These are phyloP conservation scores for Ceriops decandra DNA, from an alignment of 345 rosid species.

Conservation along the genomic window DNA sequence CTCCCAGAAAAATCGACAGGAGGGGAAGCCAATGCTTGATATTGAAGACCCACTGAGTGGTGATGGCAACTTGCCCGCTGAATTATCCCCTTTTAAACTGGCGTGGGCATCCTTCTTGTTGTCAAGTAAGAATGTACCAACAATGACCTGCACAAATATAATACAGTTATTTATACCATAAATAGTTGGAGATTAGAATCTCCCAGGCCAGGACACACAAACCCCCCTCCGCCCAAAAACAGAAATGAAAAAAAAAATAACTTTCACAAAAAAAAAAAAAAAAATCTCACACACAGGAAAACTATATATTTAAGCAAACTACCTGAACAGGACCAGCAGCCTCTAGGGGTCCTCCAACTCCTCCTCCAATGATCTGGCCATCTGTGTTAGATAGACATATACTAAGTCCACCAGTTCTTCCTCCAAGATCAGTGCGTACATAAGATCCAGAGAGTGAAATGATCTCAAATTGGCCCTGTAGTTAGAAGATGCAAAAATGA, in stretches of 20 bases:
- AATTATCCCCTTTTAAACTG: constrained; percentile 46
- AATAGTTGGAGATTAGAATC: background rate
- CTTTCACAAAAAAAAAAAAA: too few species aligned
- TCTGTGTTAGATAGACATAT: constrained; percentile 62
- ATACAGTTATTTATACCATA: background rate
- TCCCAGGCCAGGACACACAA: too few species aligned
- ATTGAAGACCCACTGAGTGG: constrained; percentile 44
- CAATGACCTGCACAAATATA: constrained; percentile 47
- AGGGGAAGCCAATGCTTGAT: constrained; percentile 43
- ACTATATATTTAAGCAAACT: background rate
- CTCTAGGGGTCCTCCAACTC: constrained; percentile 70
- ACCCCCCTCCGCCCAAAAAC: too few species aligned
- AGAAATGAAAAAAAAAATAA: too few species aligned
- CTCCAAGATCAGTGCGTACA: constrained; percentile 65
- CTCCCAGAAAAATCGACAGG: constrained; percentile 46
- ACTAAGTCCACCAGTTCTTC: constrained; percentile 82
- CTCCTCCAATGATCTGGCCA: constrained; percentile 93
- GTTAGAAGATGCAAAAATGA: too few species aligned
- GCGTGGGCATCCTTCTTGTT: constrained; percentile 35
- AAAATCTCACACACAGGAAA: background rate
- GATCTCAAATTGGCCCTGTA: constrained; percentile 84
- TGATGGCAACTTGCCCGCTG: constrained; percentile 49
- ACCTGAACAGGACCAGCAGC: constrained; percentile 98
- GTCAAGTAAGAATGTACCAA: constrained; percentile 60
- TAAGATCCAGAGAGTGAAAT: constrained; percentile 81